Evolutionary conservation across 2,329 filamentous ascomycete genomes (phyloP).

Genomic region (Stagonosporopsis vannaccii): DNA sequence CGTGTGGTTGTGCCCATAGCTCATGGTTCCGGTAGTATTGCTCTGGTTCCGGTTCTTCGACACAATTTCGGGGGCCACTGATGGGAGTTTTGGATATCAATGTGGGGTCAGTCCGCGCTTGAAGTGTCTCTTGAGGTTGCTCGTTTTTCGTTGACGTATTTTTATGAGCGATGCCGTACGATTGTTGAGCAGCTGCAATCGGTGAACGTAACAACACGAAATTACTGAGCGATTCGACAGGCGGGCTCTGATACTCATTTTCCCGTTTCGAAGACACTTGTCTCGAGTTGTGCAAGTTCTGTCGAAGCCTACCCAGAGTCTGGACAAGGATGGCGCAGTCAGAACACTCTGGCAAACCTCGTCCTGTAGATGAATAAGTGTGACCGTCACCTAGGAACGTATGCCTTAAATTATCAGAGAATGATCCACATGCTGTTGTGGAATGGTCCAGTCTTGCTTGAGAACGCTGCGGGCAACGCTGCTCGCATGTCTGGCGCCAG

Average conservation of each 20-base stretch:
- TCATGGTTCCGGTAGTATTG: slow-evolving; percentile 3
- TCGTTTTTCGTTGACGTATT: too few relatives aligned
- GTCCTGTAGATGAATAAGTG: not conserved
- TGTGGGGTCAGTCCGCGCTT: too few relatives aligned
- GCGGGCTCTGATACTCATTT: not conserved
- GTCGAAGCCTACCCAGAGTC: slow-evolving; percentile 31
- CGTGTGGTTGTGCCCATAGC: not conserved
- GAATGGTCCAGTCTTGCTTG: not conserved
- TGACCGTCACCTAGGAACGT: slow-evolving; percentile 22
- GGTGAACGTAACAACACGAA: not conserved
- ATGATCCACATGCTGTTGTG: slow-evolving; percentile 30
- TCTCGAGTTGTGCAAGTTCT: slow-evolving; percentile 20
- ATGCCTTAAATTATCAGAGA: slow-evolving; percentile 19
- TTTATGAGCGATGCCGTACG: not conserved
- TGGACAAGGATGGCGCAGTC: slow-evolving; percentile 37
- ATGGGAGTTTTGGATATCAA: not conserved
- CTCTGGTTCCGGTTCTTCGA: not conserved
- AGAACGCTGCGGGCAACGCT: not conserved
- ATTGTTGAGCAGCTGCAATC: not conserved
- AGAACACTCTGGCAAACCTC: slow-evolving; percentile 21
- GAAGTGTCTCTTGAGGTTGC: too few relatives aligned
- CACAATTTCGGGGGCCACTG: not conserved
- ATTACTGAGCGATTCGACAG: not conserved
- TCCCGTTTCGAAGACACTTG: not conserved
- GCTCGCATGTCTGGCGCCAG: slow-evolving; percentile 22